phyloP scores from a whole-genome alignment of 441 rosid genomes.

The Erodium moschatum region DNA sequence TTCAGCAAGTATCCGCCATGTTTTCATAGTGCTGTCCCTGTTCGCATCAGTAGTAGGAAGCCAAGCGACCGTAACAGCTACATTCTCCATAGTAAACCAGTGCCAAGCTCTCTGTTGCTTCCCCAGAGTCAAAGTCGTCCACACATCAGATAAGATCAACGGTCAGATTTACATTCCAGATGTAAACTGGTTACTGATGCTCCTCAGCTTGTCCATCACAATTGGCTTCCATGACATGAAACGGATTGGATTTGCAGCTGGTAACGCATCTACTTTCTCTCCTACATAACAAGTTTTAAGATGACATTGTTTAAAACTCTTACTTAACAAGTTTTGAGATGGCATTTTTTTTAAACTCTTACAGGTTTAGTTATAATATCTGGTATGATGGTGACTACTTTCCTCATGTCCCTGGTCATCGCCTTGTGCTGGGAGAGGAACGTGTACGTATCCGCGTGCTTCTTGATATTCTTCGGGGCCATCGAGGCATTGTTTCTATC shows the following conservation, averaged over 20 bases:
- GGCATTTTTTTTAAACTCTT: conserved; percentile 10
- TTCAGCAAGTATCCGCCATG: conserved; percentile 38
- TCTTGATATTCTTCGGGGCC: conserved; percentile 41
- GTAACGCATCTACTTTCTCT: conserved; percentile 17
- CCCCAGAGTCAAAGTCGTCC: conserved; percentile 51
- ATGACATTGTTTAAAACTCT: conserved; percentile 9
- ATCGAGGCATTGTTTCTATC: conserved; percentile 44
- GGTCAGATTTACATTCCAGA: conserved; percentile 65
- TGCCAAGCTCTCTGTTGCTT: conserved; percentile 56
- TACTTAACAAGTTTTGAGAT: too few species aligned
- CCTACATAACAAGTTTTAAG: too few species aligned
- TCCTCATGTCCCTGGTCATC: conserved; percentile 61
- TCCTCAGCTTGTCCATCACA: conserved; percentile 46
- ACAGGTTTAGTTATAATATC: conserved; percentile 47
- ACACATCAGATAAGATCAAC: conserved; percentile 45
- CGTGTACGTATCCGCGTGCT: conserved; percentile 33
- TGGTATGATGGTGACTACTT: conserved; percentile 59
- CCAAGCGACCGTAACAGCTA: conserved; percentile 63
- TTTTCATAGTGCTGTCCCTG: conserved; percentile 37
- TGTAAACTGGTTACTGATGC: conserved; percentile 54
- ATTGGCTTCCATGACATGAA: conserved; percentile 34
- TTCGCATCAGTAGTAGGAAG: conserved; percentile 55
- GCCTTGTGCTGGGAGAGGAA: conserved; percentile 47
- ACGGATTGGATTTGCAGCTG: conserved; percentile 44
- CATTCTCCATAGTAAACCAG: conserved; percentile 65